phyloP scores from a whole-genome alignment of 1,284 basidiomycete genomes.

The Cutaneotrichosporon dermatis region DNA sequence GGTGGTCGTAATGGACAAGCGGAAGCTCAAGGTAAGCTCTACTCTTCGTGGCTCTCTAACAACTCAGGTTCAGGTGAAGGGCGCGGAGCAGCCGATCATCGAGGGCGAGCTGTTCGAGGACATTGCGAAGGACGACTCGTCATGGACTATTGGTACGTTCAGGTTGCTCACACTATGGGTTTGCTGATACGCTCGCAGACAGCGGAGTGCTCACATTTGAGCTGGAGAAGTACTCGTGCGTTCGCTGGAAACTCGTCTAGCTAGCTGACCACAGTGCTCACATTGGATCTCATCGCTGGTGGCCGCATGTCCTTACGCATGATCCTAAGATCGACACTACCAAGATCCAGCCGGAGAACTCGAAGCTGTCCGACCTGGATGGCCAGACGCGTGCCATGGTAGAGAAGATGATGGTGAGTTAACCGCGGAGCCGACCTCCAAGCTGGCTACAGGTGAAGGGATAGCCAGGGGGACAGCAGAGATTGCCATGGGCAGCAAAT shows the following conservation, averaged over 20 bases:
- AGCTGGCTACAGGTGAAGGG: too few species aligned
- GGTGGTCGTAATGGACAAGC: conserved; percentile 69
- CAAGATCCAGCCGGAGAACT: conserved; percentile 93
- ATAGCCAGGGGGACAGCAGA: too few species aligned
- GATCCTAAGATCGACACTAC: conserved; percentile 96
- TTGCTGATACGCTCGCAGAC: conserved; percentile 6
- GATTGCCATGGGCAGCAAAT: too few species aligned
- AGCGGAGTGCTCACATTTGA: conserved; percentile 43
- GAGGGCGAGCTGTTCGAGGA: conserved; percentile 89
- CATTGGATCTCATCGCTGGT: conserved; percentile 65
- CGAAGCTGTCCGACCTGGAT: conserved; percentile 92
- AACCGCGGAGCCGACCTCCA: too few species aligned
- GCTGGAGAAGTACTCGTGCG: conserved; percentile 48
- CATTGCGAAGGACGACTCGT: conserved; percentile 92
- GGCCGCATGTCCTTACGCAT: conserved; percentile 92
- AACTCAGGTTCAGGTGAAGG: conserved; percentile 69
- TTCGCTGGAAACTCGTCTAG: not conserved
- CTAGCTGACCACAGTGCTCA: conserved; percentile 26
- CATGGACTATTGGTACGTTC: conserved; percentile 83
- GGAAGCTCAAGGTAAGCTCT: conserved; percentile 58
- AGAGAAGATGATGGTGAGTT: conserved; percentile 99
- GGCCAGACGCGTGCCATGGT: conserved; percentile 80
- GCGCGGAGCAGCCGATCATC: conserved; percentile 68
- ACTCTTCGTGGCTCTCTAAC: not conserved
- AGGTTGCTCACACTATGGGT: too few species aligned